Evolutionary conservation across 2,329 filamentous ascomycete genomes (phyloP).

Genomic region (Aspergillus transmontanensis): DNA sequence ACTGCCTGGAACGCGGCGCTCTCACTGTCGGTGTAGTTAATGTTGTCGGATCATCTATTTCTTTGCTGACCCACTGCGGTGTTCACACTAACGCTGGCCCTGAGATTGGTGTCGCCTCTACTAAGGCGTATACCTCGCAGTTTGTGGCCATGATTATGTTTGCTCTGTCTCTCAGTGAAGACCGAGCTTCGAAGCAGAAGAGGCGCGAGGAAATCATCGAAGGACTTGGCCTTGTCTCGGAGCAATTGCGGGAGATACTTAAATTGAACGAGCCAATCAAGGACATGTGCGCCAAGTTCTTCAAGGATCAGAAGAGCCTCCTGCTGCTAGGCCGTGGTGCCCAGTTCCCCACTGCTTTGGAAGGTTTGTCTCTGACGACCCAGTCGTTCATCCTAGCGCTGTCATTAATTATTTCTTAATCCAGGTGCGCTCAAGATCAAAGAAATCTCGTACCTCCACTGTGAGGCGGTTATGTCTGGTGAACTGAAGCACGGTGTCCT

Average conservation of each 20-base stretch:
- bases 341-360: conserved; percentile 91
- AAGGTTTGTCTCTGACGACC: conserved; percentile 57
- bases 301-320: conserved; percentile 97
- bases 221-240: conserved; percentile 81
- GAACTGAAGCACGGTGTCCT: conserved; percentile 99
- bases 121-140: conserved; percentile 98
- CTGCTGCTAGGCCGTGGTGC: conserved; percentile 91
- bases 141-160: conserved; percentile 99
- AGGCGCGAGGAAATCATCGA: conserved; percentile 96
- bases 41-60: conserved; percentile 97
- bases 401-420: not conserved
- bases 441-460: conserved; percentile 99
- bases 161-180: conserved; percentile 90
- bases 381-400: too few relatives aligned
- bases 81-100: conserved; percentile 99
- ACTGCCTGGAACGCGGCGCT: conserved; percentile 96
- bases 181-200: conserved; percentile 90
- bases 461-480: conserved; percentile 99
- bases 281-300: conserved; percentile 77
- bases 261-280: conserved; percentile 93
- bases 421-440: conserved; percentile 93
- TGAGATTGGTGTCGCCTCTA: conserved; percentile 97
- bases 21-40: conserved; percentile 98
- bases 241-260: conserved; percentile 89
- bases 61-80: conserved; percentile 97